Conservation (phyloP, 805 yeast species). For the Torulaspora quercuum region DNA sequence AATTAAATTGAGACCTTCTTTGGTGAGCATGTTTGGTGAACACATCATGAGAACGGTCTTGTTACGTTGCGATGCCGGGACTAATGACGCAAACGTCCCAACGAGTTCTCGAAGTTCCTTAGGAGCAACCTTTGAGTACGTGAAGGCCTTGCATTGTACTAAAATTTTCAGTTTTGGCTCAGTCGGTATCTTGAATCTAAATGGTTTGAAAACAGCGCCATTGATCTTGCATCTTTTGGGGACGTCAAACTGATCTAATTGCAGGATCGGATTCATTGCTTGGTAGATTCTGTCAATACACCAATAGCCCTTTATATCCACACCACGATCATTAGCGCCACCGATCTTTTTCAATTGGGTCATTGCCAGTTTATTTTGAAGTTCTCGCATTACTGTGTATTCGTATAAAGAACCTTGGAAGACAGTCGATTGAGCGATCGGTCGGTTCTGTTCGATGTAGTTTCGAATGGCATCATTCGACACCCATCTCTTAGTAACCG, state of each 20-base stretch:
- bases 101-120: conserved; percentile 34
- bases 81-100: conserved; percentile 31
- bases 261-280: conserved; percentile 9
- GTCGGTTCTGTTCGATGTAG: conserved; percentile 23
- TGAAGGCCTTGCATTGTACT: conserved; percentile 36
- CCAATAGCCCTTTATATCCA: conserved; percentile 35
- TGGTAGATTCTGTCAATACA: conserved; percentile 18
- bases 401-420: conserved; percentile 37
- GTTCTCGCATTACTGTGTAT: conserved; percentile 33
- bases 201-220: conserved; percentile 22
- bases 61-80: conserved; percentile 19
- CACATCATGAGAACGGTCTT: conserved; percentile 31
- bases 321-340: conserved; percentile 36
- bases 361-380: conserved; percentile 29
- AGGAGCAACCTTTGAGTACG: conserved; percentile 29
- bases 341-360: conserved; percentile 27
- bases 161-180: conserved; percentile 21
- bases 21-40: conserved; percentile 34
- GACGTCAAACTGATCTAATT: conserved; percentile 8
- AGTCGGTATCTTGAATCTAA: conserved; percentile 15
- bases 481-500: conserved; percentile 8
- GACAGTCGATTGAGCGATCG: conserved; percentile 29
- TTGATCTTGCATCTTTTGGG: conserved; percentile 23
- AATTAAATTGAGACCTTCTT: conserved; percentile 30
- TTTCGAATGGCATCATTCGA: conserved; percentile 19